Conservation (phyloP, 2,329 filamentous ascomycete species). For the Paracoccidioides lutzii region DNA sequence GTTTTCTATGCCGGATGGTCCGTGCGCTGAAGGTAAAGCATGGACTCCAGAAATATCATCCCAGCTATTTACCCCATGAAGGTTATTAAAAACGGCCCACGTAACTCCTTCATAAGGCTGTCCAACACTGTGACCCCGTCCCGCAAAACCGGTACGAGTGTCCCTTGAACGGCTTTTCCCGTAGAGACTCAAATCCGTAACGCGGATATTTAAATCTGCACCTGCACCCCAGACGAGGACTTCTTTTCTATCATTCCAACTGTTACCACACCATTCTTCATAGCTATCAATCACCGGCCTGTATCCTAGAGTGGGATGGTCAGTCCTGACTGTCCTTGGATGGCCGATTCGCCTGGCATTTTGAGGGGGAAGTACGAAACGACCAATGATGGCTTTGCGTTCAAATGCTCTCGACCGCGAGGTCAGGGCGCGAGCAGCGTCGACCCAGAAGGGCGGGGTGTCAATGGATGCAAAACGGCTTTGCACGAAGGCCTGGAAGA, state of each 20-base stretch:
- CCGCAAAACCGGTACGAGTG: neutral
- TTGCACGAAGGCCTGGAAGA: conserved; percentile 35
- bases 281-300: conserved; percentile 47
- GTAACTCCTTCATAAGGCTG: conserved; percentile 17
- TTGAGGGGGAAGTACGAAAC: conserved; percentile 37
- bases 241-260: conserved; percentile 41
- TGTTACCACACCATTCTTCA: conserved; percentile 35
- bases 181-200: conserved; percentile 31
- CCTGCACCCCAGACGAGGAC: conserved; percentile 49
- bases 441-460: conserved; percentile 33
- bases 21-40: conserved; percentile 35
- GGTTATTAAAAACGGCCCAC: conserved; percentile 44
- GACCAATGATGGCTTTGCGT: conserved; percentile 42
- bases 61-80: conserved; percentile 38
- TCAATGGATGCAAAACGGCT: conserved; percentile 35
- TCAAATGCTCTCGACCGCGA: conserved; percentile 46
- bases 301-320: conserved; percentile 44
- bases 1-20: conserved; percentile 18
- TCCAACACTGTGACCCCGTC: conserved; percentile 9
- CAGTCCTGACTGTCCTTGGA: conserved; percentile 27
- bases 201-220: conserved; percentile 41
- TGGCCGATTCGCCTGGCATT: conserved; percentile 29
- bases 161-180: conserved; percentile 1
- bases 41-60: conserved; percentile 49
- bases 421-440: conserved; percentile 42